Conservation (phyloP, 305 asterid species). For the Fraxinus greggii region DNA sequence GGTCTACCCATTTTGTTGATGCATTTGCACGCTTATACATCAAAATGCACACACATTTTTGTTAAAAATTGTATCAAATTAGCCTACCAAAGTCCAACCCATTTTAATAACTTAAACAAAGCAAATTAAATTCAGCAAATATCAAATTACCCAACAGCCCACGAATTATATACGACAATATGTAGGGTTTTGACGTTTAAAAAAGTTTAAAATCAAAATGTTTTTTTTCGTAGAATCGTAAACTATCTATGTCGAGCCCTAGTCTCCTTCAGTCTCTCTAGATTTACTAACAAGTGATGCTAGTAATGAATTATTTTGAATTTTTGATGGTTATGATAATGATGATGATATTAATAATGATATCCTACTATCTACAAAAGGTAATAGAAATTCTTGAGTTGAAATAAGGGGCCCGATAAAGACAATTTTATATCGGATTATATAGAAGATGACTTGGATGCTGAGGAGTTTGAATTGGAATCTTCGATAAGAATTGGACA, state of each 20-base stretch:
- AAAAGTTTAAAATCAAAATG: too few relatives aligned
- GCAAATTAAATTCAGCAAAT: background rate
- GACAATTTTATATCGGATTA: too few relatives aligned
- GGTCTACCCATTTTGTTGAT: background rate
- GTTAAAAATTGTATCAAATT: background rate
- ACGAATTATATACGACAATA: background rate
- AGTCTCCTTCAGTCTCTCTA: background rate
- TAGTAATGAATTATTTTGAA: background rate
- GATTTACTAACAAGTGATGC: background rate
- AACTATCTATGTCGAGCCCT: background rate
- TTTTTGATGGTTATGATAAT: background rate
- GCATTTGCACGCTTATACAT: background rate
- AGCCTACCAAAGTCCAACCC: background rate
- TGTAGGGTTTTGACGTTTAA: background rate
- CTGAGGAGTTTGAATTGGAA: background rate
- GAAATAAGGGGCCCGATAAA: too few relatives aligned
- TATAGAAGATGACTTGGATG: background rate
- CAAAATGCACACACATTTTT: background rate
- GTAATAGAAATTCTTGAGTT: background rate
- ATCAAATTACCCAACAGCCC: background rate
- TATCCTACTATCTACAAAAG: background rate
- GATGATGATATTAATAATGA: background rate
- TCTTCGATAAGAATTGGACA: background rate
- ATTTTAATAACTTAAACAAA: background rate
- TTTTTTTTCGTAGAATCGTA: background rate